These are phyloP conservation scores for Mallotus japonicus DNA, from an alignment of 441 rosid genomes.

Conservation along the genomic window DNA sequence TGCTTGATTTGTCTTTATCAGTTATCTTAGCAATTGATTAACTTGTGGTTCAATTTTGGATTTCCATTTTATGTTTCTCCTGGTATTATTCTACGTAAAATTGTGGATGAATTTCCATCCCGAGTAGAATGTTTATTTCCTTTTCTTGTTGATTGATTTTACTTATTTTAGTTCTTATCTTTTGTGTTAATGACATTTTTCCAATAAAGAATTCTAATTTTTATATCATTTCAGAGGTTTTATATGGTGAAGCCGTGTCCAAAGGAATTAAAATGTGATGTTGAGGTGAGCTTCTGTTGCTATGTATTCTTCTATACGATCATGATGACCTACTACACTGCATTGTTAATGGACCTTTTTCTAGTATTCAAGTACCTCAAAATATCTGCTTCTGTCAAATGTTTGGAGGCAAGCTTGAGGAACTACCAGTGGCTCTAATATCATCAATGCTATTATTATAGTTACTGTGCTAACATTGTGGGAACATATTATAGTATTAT, in stretches of 20 bases:
- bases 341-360: background rate
- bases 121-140: background rate
- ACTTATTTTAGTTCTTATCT: background rate
- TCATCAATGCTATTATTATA: background rate
- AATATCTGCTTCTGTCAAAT: background rate
- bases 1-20: background rate
- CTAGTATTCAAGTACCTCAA: background rate
- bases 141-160: conserved; percentile 6
- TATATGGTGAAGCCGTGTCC: conserved; percentile 92
- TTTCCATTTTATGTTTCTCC: background rate
- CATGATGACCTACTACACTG: background rate
- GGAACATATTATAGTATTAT: background rate
- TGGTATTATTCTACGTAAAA: background rate
- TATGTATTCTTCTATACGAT: background rate
- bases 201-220: conserved; percentile 18
- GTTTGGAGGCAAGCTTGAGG: background rate
- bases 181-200: background rate
- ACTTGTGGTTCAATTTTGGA: background rate
- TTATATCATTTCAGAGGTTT: conserved; percentile 59
- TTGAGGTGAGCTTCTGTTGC: conserved; percentile 58
- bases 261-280: conserved; percentile 88
- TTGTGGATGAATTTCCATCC: background rate
- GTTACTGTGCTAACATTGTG: background rate
- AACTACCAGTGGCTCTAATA: background rate
- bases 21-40: background rate